A percentile compares a stretch with the other conserved stretches of the same genome.
Conservation (phyloP, 1,139 yeast species). For the Meyerozyma athensensis region DNA sequence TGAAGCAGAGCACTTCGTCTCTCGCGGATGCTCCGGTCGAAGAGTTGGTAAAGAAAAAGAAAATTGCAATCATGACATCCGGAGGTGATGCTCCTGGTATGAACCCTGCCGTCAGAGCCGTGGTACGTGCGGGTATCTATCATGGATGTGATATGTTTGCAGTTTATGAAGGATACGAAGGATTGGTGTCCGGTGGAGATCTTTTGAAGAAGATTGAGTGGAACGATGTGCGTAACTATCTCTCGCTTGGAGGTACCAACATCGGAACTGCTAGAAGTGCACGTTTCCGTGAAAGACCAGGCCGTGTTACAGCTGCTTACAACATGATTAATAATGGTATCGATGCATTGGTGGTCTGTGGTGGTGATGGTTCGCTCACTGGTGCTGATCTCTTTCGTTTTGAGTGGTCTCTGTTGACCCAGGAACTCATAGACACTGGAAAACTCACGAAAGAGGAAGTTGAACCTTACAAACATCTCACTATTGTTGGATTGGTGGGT, state of each 20-base stretch:
- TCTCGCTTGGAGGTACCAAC: conserved; percentile 88
- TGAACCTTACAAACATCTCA: conserved; percentile 62
- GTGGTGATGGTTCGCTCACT: conserved; percentile 97
- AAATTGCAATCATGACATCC: conserved; percentile 93
- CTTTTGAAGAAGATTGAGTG: conserved; percentile 75
- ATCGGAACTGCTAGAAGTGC: conserved; percentile 95
- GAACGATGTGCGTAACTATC: conserved; percentile 92
- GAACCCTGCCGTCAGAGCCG: conserved; percentile 94
- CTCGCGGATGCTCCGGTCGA: conserved; percentile 1
- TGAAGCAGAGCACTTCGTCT: conserved; percentile 8
- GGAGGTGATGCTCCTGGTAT: conserved; percentile 99
- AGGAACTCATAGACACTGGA: conserved; percentile 56
- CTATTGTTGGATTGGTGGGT: conserved; percentile 93
- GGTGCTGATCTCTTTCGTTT: conserved; percentile 93
- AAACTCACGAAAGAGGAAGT: conserved; percentile 54
- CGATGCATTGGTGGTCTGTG: conserved; percentile 95
- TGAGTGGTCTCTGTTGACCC: conserved; percentile 87
- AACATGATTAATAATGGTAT: conserved; percentile 85
- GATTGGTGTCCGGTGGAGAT: conserved; percentile 81
- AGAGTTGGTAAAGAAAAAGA: conserved; percentile 29
- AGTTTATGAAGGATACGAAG: conserved; percentile 92
- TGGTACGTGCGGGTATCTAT: conserved; percentile 83
- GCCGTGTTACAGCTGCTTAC: conserved; percentile 77
- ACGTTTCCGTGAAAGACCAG: conserved; percentile 78
- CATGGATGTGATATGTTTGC: conserved; percentile 94